These are phyloP conservation scores for Paramecium bursaria DNA, from an alignment of 73 alveolate genomes.

Conservation along the genomic window DNA sequence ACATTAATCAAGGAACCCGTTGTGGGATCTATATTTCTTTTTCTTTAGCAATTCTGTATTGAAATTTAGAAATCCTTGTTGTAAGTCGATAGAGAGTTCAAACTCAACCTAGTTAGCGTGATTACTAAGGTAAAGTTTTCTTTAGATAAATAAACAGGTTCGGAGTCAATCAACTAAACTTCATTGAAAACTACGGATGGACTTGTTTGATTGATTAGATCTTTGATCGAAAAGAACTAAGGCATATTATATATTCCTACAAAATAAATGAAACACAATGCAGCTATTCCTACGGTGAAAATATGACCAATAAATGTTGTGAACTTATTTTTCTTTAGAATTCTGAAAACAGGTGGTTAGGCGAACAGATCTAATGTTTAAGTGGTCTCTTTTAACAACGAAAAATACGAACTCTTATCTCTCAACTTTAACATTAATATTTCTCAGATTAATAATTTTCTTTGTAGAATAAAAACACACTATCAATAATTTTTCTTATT, in stretches of 20 bases:
- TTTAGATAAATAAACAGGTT: constrained; percentile 23
- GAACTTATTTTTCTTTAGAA: constrained; percentile 16
- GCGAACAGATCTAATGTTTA: constrained; percentile 44
- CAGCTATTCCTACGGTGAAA: neutral
- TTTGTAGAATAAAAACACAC: no score
- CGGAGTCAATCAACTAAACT: constrained; percentile 6
- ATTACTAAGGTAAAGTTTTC: constrained; percentile 23
- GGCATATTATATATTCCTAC: no score
- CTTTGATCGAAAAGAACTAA: neutral
- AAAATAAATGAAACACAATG: constrained; percentile 6
- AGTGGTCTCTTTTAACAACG: no score
- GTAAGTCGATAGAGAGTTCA: neutral
- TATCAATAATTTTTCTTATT: no score
- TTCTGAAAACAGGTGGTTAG: constrained; percentile 28
- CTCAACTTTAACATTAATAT: no score
- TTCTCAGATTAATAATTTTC: no score
- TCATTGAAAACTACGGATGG: constrained; percentile 41
- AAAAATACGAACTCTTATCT: no score
- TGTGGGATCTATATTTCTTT: neutral
- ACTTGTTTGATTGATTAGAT: neutral
- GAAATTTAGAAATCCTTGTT: neutral
- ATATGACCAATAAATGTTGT: constrained; percentile 28
- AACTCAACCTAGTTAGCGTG: neutral
- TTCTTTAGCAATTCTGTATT: constrained; percentile 4
- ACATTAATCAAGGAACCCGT: constrained; percentile 32